Percentiles rank a stretch among this genome's conserved stretches.
Evolutionary conservation across 306 rosid species (phyloP).

Genomic region (Vigna unguiculata): DNA sequence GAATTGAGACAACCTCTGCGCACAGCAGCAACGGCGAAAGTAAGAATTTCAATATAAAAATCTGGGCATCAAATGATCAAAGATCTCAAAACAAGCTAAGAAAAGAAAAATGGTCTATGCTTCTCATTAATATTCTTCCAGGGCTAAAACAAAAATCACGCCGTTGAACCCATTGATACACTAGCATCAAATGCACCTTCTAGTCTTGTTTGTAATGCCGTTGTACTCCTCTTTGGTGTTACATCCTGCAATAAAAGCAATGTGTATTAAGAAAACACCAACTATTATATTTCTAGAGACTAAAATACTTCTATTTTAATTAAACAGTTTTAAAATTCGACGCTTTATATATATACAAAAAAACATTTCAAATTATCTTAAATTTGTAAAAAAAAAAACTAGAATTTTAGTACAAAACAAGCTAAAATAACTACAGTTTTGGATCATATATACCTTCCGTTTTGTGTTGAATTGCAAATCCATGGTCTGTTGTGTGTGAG

Average conservation of each 20-base stretch:
- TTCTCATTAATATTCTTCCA: not conserved
- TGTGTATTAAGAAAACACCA: too few species aligned
- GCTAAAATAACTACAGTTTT: too few species aligned
- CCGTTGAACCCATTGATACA: not conserved
- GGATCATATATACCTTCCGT: slow-evolving; percentile 36
- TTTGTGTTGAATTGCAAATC: slow-evolving; percentile 47
- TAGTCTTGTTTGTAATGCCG: slow-evolving; percentile 52
- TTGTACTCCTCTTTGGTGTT: slow-evolving; percentile 42
- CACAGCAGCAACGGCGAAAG: not conserved
- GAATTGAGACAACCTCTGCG: not conserved
- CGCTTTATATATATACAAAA: too few species aligned
- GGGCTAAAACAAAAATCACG: not conserved
- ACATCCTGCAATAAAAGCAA: slow-evolving; percentile 51
- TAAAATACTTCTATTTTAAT: too few species aligned
- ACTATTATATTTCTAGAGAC: too few species aligned
- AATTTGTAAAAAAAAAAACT: too few species aligned
- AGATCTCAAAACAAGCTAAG: not conserved
- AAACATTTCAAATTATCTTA: too few species aligned
- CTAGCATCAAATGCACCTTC: slow-evolving; percentile 50
- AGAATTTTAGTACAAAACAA: too few species aligned
- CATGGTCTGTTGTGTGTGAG: slow-evolving; percentile 56
- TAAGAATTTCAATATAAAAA: not conserved
- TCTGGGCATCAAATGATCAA: not conserved
- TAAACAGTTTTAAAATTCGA: too few species aligned
- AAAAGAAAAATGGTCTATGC: not conserved